Base-by-base conservation (phyloP, 208 protist species). In the Tritrichomonas foetus region DNA sequence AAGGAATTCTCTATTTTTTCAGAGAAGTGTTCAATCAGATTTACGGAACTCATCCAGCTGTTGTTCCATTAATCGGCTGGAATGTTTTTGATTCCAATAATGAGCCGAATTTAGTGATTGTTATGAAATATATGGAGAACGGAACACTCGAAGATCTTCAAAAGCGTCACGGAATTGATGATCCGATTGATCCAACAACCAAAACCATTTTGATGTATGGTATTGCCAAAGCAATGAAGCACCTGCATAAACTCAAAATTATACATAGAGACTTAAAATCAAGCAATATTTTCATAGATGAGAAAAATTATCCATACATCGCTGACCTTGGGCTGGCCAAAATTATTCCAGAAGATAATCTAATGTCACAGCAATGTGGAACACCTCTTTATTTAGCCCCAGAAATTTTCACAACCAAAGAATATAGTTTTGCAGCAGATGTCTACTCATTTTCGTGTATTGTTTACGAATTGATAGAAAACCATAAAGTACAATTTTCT, bases 201-300 rank as follows among this genome's bases (percentile, higher is more conserved):
- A 13, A 47, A 36, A 75, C 69, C 36, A 75, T 75, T n/a, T 20
- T 75, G 0, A 36, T 36, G 16, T 47, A 47, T 27, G 44, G 20
- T 20, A 75, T 75, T 14, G 69, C 69, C n/a, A 50, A 93, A 33
- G 82, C 50, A 66, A 16, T 93, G 11, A 36, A 93, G 61, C 39
- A 57, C n/a, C 61, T 93, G 47, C 82, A 93, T 50, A 93, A 66
- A n/a, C 47, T 49, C 39, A 66, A 57, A 47, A 47, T 82, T 49
- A 80, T 94, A 39, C 95, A 96, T 74, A 30, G 95, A 33, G 95
- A 96, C 78, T 66, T 96, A 41, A 96, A 96, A 57, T 93, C 95
- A 5, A 84, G 93, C 33, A 96, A 96, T 33, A 74, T 95, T 16
- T 72, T 96, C 27, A 66, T 95, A 41, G 93, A 94, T 16, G 30